A percentile compares a stretch with the other conserved stretches of the same genome.
These are phyloP conservation scores for Kodamaea neixiangensis DNA, from an alignment of 805 yeast genomes.

Conservation along the genomic window DNA sequence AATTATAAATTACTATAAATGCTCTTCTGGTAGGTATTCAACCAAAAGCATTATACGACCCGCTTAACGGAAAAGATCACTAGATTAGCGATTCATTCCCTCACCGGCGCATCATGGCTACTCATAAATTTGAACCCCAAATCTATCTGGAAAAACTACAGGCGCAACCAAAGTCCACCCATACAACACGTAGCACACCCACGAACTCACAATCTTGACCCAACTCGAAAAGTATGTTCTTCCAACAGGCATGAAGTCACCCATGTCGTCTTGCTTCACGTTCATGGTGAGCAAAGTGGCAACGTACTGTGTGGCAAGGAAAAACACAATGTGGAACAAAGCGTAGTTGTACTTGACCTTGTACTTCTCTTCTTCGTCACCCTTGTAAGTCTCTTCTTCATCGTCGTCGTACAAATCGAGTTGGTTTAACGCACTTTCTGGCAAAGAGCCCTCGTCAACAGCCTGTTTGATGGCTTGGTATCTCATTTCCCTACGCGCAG, in stretches of 20 bases:
- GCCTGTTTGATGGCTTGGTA: slow-evolving; percentile 89
- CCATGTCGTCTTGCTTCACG: slow-evolving; percentile 78
- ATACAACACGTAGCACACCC: slow-evolving; percentile 86
- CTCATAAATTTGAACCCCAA: slow-evolving; percentile 37
- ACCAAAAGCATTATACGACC: too few species aligned
- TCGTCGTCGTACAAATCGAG: slow-evolving; percentile 55
- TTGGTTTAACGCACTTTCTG: slow-evolving; percentile 86
- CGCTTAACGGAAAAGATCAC: too few species aligned
- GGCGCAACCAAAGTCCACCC: slow-evolving; percentile 95
- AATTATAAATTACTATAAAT: too few species aligned
- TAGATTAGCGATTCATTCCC: too few species aligned
- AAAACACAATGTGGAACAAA: slow-evolving; percentile 86
- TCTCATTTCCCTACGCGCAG: slow-evolving; percentile 66
- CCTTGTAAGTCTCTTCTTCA: slow-evolving; percentile 35
- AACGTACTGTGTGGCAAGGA: slow-evolving; percentile 95
- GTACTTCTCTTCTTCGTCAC: slow-evolving; percentile 58
- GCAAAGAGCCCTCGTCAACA: slow-evolving; percentile 93
- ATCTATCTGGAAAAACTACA: slow-evolving; percentile 84
- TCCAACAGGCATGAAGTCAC: slow-evolving; percentile 95
- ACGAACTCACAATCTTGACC: slow-evolving; percentile 89
- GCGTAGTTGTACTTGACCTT: slow-evolving; percentile 81
- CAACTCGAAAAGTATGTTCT: slow-evolving; percentile 93
- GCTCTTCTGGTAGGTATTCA: too few species aligned
- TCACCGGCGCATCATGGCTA: not conserved
- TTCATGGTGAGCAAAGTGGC: slow-evolving; percentile 92